These are phyloP conservation scores for Crithidia fasciculata DNA, from an alignment of 208 protist species.

Conservation along the genomic window DNA sequence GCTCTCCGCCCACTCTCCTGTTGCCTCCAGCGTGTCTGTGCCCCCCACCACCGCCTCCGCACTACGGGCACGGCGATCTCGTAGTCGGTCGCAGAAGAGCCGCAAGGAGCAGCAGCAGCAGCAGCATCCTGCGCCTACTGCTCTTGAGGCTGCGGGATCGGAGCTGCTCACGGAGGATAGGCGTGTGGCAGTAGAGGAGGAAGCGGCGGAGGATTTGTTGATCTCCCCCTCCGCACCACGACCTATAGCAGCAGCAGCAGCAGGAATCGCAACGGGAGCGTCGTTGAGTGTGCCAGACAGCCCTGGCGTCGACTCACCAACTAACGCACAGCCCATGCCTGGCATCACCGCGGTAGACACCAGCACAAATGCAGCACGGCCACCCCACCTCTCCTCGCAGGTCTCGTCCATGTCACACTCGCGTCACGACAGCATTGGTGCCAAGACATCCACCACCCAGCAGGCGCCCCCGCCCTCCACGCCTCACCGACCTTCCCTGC, in stretches of 20 bases:
- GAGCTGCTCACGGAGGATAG: conserved; percentile 20
- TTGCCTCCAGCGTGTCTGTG: background rate
- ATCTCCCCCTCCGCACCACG: background rate
- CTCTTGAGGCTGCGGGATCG: background rate
- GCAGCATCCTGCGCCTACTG: too few species aligned
- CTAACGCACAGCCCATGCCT: background rate
- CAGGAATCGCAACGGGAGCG: background rate
- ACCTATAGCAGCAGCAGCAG: background rate
- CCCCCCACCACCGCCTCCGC: background rate
- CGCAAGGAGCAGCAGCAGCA: too few species aligned
- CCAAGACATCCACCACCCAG: background rate
- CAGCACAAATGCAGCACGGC: conserved; percentile 12
- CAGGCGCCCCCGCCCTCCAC: background rate
- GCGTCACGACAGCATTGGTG: background rate
- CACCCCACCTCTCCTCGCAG: background rate
- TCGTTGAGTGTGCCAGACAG: background rate
- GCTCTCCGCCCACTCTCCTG: background rate
- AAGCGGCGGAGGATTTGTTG: conserved; percentile 20
- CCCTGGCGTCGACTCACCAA: background rate
- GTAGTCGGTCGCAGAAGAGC: too few species aligned
- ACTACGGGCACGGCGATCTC: too few species aligned
- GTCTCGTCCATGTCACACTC: background rate
- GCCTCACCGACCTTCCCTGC: background rate
- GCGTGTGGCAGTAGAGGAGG: conserved; percentile 11
- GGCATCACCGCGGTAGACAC: conserved; percentile 15